Percentiles rank a stretch among this genome's conserved stretches.
Evolutionary conservation across 305 asterid species (phyloP).

Genomic region (Petunia hybrid): DNA sequence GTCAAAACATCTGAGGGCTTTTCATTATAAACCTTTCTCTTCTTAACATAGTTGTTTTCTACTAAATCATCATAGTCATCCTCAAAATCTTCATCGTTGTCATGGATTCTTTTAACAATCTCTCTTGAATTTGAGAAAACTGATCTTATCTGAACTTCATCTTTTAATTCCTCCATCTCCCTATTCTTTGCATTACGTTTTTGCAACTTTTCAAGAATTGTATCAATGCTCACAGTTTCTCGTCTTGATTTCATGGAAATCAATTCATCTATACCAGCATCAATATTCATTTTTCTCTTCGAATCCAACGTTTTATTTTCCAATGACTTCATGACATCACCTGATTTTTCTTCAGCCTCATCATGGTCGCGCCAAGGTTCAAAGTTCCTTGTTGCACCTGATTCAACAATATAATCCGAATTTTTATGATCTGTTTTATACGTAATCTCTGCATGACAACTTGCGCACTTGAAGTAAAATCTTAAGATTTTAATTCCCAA

Average conservation of each 20-base stretch:
- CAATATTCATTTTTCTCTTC: conserved; percentile 90
- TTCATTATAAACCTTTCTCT: conserved; percentile 49
- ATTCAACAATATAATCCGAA: conserved; percentile 86
- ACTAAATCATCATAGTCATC: conserved; percentile 12
- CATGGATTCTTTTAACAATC: conserved; percentile 22
- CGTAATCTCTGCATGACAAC: conserved; percentile 84
- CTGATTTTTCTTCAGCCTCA: conserved; percentile 97
- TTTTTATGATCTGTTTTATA: conserved; percentile 91
- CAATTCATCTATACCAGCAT: conserved; percentile 92
- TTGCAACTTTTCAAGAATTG: conserved; percentile 83
- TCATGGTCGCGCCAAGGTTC: conserved; percentile 95
- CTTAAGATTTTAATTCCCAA: conserved; percentile 88
- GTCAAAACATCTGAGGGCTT: conserved; percentile 54
- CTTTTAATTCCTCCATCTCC: conserved; percentile 19
- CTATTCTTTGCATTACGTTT: conserved; percentile 14
- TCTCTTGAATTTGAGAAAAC: neutral
- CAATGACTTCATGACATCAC: conserved; percentile 96
- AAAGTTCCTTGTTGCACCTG: conserved; percentile 75
- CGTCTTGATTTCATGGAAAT: conserved; percentile 94
- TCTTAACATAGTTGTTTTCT: conserved; percentile 20
- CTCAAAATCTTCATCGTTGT: neutral
- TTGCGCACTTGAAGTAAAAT: conserved; percentile 89
- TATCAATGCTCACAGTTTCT: conserved; percentile 84
- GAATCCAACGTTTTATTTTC: conserved; percentile 92
- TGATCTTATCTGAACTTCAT: conserved; percentile 20